A percentile compares a stretch with the other conserved stretches of the same genome.
phyloP scores from a whole-genome alignment of 148 eudicot genomes.

The Rhododendron kiyosumense region DNA sequence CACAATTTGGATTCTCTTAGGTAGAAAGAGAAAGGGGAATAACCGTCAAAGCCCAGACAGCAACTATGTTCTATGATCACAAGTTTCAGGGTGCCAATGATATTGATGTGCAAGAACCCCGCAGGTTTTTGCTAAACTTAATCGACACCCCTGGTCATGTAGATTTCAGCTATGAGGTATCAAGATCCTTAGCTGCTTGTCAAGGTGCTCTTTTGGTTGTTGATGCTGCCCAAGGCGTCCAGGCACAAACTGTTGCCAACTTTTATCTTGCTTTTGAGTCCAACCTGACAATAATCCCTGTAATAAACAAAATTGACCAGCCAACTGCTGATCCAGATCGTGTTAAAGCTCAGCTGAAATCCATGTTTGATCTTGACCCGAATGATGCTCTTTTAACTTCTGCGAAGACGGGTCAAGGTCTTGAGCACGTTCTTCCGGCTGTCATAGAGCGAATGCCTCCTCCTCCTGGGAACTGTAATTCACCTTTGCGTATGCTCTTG shows the following conservation, averaged over 20 bases:
- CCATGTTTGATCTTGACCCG: conserved; percentile 94
- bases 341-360: conserved; percentile 80
- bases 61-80: conserved; percentile 78
- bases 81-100: conserved; percentile 26
- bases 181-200: conserved; percentile 98
- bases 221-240: conserved; percentile 99
- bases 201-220: conserved; percentile 96
- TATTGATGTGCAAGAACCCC: conserved; percentile 19
- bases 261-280: conserved; percentile 97
- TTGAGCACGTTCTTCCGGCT: conserved; percentile 86
- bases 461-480: conserved; percentile 63
- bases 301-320: conserved; percentile 95
- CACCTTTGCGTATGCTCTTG: conserved; percentile 81
- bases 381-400: conserved; percentile 75
- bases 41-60: conserved; percentile 98
- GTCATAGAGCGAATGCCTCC: conserved; percentile 86
- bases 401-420: conserved; percentile 95
- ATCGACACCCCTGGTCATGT: conserved; percentile 98
- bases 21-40: conserved; percentile 99
- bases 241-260: conserved; percentile 99
- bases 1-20: conserved; percentile 33
- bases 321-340: conserved; percentile 98
- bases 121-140: conserved; percentile 60
- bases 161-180: conserved; percentile 97
- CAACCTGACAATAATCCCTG: conserved; percentile 73